A percentile compares a stretch with the other conserved stretches of the same genome.
Conservation (phyloP, 345 rosid genomes). For the Boechera stricta region DNA sequence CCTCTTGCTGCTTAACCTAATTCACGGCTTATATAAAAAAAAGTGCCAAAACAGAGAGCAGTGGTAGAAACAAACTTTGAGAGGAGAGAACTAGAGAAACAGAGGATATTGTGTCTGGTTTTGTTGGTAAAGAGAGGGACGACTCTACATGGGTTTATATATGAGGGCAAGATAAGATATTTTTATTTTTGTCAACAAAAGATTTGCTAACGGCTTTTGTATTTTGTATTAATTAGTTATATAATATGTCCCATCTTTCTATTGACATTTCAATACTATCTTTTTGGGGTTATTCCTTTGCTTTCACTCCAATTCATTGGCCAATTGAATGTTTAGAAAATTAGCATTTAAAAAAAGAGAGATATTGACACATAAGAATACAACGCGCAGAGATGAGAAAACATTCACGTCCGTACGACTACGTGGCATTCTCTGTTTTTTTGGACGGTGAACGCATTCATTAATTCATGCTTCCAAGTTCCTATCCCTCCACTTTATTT, state of each 20-base stretch:
- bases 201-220: slow-evolving; percentile 17
- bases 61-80: background rate
- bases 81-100: background rate
- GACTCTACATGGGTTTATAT: slow-evolving; percentile 35
- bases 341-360: background rate
- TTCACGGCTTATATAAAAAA: background rate
- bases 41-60: background rate
- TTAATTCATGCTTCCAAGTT: slow-evolving; percentile 17
- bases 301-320: slow-evolving; percentile 42
- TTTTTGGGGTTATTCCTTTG: slow-evolving; percentile 41
- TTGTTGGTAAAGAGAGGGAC: background rate
- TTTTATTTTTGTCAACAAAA: background rate
- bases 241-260: slow-evolving; percentile 2
- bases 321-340: background rate
- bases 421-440: slow-evolving; percentile 44
- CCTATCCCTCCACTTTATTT: background rate
- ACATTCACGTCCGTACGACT: slow-evolving; percentile 40
- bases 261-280: slow-evolving; percentile 31
- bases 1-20: slow-evolving; percentile 41
- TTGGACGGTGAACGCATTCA: slow-evolving; percentile 44
- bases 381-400: slow-evolving; percentile 33
- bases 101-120: slow-evolving; percentile 20
- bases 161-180: slow-evolving; percentile 17
- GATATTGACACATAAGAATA: slow-evolving; percentile 23
- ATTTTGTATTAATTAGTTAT: background rate